Evolutionary conservation across 495 filamentous ascomycete species (phyloP), one percentile per base, ranked within the genome.

Genomic region (Penicillium bovifimosum): DNA sequence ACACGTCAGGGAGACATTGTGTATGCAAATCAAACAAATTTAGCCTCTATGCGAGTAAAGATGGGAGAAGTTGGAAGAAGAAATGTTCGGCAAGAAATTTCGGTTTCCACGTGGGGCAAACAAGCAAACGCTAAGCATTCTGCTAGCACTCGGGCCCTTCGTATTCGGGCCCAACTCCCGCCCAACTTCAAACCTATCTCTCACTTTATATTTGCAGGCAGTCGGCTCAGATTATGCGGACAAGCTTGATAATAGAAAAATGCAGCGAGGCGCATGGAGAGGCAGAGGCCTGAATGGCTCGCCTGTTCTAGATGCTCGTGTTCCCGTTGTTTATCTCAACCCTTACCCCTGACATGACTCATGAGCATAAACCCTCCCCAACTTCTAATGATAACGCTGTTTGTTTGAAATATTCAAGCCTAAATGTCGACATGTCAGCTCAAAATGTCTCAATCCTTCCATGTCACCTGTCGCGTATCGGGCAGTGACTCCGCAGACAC

Each of bases 341-440:
- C 35, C 46, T 49, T 14, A n/a, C 10, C 20, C 24, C 36, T 39
- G 27, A 5, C 20, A 50, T 16, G 36, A 41, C 11, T 34, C 20
- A 50, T 16, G 36, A 41, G 17, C 41, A 33, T 20, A 40, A 9
- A 27, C 13, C 13, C 20, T 24, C 40, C 40, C 27, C 40, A 20
- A 39, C 17, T 39, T 27, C 17, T n/a, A n/a, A 35, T 31, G 6
- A 13, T 24, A 20, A 32, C 36, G n/a, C 42, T 32, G 6, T 32
- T 18, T 33, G 18, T 13, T 36, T 17, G 16, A 14, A 13, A 31
- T 26, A 5, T 41, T 39, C 18, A 31, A 34, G 20, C 9, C 29
- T 41, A 51, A 49, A 63, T 63, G 60, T 63, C 60, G 11, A 63
- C 60, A 18, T 63, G 57, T 47, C 60, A 60, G 51, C 53, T 56